These are phyloP conservation scores for Clausena lansium DNA, from an alignment of 345 rosid genomes.

Conservation along the genomic window DNA sequence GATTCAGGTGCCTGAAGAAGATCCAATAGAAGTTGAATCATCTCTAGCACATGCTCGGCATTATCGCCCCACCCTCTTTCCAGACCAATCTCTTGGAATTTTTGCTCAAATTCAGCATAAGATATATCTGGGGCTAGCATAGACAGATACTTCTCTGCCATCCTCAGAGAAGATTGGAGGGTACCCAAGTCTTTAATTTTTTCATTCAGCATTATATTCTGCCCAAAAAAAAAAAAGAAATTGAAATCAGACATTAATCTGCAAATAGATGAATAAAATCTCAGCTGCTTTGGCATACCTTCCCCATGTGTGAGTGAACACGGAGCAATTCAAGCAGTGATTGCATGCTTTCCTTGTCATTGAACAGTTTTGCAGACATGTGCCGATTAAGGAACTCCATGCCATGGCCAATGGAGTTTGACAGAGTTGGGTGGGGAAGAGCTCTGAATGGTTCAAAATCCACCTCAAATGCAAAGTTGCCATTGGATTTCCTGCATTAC, in stretches of 20 bases:
- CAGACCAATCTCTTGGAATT: constrained; percentile 86
- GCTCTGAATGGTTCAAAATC: constrained; percentile 93
- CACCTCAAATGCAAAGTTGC: constrained; percentile 79
- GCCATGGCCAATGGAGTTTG: constrained; percentile 85
- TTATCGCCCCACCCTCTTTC: constrained; percentile 96
- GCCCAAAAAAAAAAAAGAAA: constrained; percentile 20
- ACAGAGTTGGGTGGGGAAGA: constrained; percentile 87
- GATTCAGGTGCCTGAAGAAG: constrained; percentile 96
- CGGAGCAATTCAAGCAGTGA: constrained; percentile 82
- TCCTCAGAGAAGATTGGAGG: constrained; percentile 69
- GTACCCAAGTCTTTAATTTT: constrained; percentile 55
- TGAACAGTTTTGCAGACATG: constrained; percentile 87
- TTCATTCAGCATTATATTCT: constrained; percentile 81
- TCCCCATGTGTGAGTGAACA: constrained; percentile 69
- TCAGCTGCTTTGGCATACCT: constrained; percentile 37
- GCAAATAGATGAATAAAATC: too few relatives aligned
- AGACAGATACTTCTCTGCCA: constrained; percentile 76
- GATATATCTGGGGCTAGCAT: constrained; percentile 50
- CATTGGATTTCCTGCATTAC: constrained; percentile 47
- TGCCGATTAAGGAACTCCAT: constrained; percentile 97
- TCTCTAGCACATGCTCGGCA: constrained; percentile 70
- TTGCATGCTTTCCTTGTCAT: constrained; percentile 89
- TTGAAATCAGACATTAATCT: neutral
- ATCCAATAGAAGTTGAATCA: constrained; percentile 86
- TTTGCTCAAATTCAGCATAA: constrained; percentile 55